These are phyloP conservation scores for Phytopythium oedochilum DNA, from an alignment of 352 stramenopile genomes.

Conservation along the genomic window DNA sequence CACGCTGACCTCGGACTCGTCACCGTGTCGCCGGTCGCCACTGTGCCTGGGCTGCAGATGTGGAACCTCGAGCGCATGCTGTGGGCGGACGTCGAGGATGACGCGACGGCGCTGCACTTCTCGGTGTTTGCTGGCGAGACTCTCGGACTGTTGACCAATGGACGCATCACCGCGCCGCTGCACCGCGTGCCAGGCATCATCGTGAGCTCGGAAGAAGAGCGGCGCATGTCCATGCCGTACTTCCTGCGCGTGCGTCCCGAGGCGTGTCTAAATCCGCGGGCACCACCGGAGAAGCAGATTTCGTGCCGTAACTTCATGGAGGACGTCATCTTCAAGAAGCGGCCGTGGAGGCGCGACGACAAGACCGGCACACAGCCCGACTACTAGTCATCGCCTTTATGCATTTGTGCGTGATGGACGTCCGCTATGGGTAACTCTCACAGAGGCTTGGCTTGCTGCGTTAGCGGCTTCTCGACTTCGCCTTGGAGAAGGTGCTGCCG, in stretches of 20 bases:
- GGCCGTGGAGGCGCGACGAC: constrained; percentile 58
- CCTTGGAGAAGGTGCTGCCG: constrained; percentile 10
- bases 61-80: constrained; percentile 84
- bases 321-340: constrained; percentile 72
- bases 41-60: constrained; percentile 74
- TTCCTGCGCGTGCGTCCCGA: constrained; percentile 62
- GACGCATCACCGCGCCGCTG: constrained; percentile 60
- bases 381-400: constrained; percentile 24
- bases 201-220: constrained; percentile 45
- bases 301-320: constrained; percentile 84
- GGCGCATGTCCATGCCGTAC: constrained; percentile 86
- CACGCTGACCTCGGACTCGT: constrained; percentile 79
- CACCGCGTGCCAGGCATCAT: constrained; percentile 74
- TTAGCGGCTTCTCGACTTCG: background rate
- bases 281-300: constrained; percentile 26
- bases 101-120: constrained; percentile 53
- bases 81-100: constrained; percentile 73
- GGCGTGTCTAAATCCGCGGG: constrained; percentile 52
- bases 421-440: too few species aligned
- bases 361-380: constrained; percentile 35
- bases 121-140: constrained; percentile 82
- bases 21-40: constrained; percentile 72
- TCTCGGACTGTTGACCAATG: constrained; percentile 67
- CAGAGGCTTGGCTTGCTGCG: background rate
- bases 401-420: too few species aligned